phyloP scores from a whole-genome alignment of 2,329 filamentous ascomycete species.

The Dothideomycetes sp. region DNA sequence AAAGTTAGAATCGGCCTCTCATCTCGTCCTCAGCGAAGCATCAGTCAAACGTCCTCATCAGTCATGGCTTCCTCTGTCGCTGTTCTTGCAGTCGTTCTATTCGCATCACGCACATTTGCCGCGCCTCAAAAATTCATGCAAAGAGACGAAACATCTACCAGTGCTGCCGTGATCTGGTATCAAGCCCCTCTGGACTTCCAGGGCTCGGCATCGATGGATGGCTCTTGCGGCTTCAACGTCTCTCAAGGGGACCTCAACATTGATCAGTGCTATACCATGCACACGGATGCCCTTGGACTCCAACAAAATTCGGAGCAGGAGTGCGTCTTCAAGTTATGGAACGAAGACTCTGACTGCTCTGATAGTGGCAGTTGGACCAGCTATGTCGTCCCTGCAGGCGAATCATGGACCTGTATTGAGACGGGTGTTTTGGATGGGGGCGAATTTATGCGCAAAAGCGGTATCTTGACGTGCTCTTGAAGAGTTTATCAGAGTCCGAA shows the following conservation, averaged over 20 bases:
- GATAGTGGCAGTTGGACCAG: constrained; percentile 7
- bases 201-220: constrained; percentile 2
- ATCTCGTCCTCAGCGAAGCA: no score
- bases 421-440: constrained; percentile 21
- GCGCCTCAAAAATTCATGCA: background rate
- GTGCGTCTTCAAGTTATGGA: constrained; percentile 18
- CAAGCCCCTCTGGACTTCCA: constrained; percentile 13
- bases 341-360: constrained; percentile 18
- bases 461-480: constrained; percentile 21
- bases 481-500: no score
- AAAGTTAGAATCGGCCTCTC: no score
- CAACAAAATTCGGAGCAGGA: constrained; percentile 14
- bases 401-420: constrained; percentile 16
- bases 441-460: constrained; percentile 18
- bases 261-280: constrained; percentile 16
- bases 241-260: constrained; percentile 14
- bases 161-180: constrained; percentile 11
- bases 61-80: constrained; percentile 1
- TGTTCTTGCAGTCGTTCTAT: constrained; percentile 1
- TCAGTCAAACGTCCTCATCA: background rate
- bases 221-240: constrained; percentile 15
- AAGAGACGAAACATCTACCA: background rate
- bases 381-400: constrained; percentile 10
- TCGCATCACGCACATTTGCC: background rate
- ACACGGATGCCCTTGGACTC: constrained; percentile 16